Conservation (phyloP, 148 eudicot species). For the Cornus florida region DNA sequence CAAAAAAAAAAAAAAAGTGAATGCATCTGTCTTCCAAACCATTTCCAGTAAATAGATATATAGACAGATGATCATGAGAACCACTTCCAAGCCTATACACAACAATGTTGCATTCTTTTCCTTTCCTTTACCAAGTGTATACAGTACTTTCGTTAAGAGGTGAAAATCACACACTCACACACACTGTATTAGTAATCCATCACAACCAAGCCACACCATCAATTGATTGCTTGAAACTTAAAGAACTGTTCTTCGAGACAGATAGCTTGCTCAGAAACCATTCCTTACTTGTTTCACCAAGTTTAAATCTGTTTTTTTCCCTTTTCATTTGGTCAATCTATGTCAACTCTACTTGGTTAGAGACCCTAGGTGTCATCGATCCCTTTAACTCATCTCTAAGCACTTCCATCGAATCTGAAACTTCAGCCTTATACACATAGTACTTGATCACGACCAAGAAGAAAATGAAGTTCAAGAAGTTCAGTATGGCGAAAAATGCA, state of each 20-base stretch:
- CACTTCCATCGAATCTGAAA: slow-evolving; percentile 24
- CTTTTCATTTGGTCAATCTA: not conserved
- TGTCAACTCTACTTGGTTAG: not conserved
- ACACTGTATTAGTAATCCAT: not conserved
- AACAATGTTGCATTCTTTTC: not conserved
- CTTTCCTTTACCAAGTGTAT: not conserved
- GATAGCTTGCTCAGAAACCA: no score
- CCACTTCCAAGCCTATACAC: no score
- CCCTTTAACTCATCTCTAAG: slow-evolving; percentile 16
- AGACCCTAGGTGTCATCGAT: not conserved
- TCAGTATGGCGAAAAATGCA: slow-evolving; percentile 12
- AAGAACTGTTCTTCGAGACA: not conserved
- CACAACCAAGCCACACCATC: not conserved
- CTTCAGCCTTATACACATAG: slow-evolving; percentile 22
- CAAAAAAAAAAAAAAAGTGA: no score
- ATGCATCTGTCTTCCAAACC: no score
- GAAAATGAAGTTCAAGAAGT: slow-evolving; percentile 12
- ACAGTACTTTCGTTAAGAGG: not conserved
- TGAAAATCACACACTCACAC: not conserved
- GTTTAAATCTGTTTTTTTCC: not conserved
- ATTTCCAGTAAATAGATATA: no score
- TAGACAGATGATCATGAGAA: no score
- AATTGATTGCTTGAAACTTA: not conserved
- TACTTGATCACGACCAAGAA: slow-evolving; percentile 14
- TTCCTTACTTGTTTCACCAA: no score